Conservation (phyloP, 2,329 filamentous ascomycete species). For the Neurospora crassa region DNA sequence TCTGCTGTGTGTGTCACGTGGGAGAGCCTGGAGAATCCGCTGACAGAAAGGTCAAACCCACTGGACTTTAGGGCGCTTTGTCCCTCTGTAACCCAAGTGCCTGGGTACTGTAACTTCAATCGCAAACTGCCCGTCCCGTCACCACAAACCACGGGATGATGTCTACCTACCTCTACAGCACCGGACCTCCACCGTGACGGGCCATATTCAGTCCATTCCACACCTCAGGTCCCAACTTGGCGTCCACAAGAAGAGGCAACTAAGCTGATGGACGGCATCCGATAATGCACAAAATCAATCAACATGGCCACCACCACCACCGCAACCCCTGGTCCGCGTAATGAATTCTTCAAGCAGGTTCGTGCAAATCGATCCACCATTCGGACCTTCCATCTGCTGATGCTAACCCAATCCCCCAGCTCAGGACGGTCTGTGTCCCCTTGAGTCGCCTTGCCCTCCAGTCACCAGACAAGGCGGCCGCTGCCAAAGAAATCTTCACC, state of each 20-base stretch:
- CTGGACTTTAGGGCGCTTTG: neutral
- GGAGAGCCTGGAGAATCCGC: neutral
- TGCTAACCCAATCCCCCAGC: slow-evolving; percentile 6
- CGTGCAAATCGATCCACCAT: neutral
- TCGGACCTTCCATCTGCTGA: neutral
- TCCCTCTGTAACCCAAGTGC: neutral
- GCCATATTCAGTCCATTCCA: neutral
- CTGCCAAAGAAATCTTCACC: slow-evolving; percentile 13
- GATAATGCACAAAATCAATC: neutral
- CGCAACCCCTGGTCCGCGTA: slow-evolving; percentile 16
- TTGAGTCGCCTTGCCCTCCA: slow-evolving; percentile 16
- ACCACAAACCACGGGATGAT: neutral
- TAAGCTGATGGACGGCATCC: neutral
- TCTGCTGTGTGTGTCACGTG: neutral
- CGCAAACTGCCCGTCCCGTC: neutral
- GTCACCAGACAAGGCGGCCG: slow-evolving; percentile 11
- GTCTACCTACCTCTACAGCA: no score
- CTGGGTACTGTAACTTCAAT: neutral
- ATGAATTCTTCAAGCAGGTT: slow-evolving; percentile 29
- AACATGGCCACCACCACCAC: slow-evolving; percentile 14
- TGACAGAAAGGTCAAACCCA: neutral
- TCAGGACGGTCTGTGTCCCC: slow-evolving; percentile 20
- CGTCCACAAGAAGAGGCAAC: neutral
- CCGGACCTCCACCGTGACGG: neutral
- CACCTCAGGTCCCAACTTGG: neutral